These are phyloP conservation scores for Lachancea kluyveri DNA, from an alignment of 805 yeast species.

Conservation along the genomic window DNA sequence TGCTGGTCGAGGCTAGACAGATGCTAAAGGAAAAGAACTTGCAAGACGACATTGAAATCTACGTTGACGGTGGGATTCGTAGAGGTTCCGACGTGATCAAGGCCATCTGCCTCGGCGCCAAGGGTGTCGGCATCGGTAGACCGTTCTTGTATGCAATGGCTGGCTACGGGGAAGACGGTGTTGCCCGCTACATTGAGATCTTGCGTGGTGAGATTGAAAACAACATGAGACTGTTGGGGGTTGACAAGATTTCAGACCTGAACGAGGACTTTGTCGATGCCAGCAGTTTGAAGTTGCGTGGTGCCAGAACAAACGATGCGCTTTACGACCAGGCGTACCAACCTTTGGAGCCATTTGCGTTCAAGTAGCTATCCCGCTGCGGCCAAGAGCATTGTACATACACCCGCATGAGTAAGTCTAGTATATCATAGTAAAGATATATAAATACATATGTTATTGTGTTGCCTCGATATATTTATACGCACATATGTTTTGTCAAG, in stretches of 20 bases:
- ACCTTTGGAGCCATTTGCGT: too few relatives aligned
- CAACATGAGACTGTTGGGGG: conserved; percentile 65
- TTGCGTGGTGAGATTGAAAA: conserved; percentile 55
- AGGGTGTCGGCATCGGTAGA: conserved; percentile 68
- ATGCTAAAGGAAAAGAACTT: conserved; percentile 36
- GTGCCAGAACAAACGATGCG: conserved; percentile 30
- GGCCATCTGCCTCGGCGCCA: conserved; percentile 73
- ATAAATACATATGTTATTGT: too few relatives aligned
- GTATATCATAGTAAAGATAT: too few relatives aligned
- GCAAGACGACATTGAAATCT: conserved; percentile 51
- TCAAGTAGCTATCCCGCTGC: too few relatives aligned
- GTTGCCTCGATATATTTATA: too few relatives aligned
- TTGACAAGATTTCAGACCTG: conserved; percentile 40
- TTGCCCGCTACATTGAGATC: conserved; percentile 53
- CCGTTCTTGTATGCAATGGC: conserved; percentile 74
- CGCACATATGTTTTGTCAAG: too few relatives aligned
- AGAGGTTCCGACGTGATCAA: conserved; percentile 74
- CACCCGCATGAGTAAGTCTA: too few relatives aligned
- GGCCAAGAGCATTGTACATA: too few relatives aligned
- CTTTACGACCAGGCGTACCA: conserved; percentile 15
- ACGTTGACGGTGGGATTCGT: conserved; percentile 71
- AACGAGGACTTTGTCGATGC: conserved; percentile 36
- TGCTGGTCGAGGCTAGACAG: conserved; percentile 52
- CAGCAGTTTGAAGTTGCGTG: conserved; percentile 25
- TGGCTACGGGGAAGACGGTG: conserved; percentile 76